Base-by-base conservation (phyloP, 2,329 filamentous ascomycete species). In the Fusarium palustre region DNA sequence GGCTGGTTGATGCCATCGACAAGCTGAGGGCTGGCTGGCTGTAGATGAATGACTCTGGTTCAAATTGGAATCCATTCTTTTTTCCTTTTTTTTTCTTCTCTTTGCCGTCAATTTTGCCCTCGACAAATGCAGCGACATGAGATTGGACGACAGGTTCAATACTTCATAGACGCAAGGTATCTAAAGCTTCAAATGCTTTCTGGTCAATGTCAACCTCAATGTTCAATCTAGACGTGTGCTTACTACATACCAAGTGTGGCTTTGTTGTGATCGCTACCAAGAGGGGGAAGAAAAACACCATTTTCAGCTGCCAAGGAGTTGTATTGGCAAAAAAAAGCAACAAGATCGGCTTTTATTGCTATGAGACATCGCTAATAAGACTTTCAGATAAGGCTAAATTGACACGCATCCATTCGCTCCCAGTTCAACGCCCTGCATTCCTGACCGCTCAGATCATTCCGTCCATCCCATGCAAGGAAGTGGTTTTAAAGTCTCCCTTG, bases 301-400 rank as follows among this genome's bases (percentile, higher is more conserved):
- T 16, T 28, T 30, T 30, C 25, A 28, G 33, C 33, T 41, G 24
- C n/a, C 28, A n/a, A 18, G 22, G 5, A 15, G n/a, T 18, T 31
- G 20, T 4, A 31, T 8, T n/a, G n/a, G n/a, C n/a, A n/a, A n/a
- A n/a, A n/a, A 49, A 31, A 38, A 33, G 25, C 20, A 56, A 56
- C 15, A 15, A n/a, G 24, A 20, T 20, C 38, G 13, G 16, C 30
- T 33, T 56, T 33, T 20, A 38, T 33, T 43, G 53, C 34, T 47
- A 34, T 42, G 16, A 59, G 20, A 39, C 43, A 59, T 47, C 30
- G 39, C 60, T 64, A 65, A 65, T 65, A n/a, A 45, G 33, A 47
- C 20, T 33, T 36, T 20, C 15, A 31, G 10, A 55, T 33, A 33
- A 65, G 41, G 54, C 62, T 53, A 33, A 43, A 64, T 50, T 28